Percentiles rank a stretch among this genome's conserved stretches.
Conservation (phyloP, 495 filamentous ascomycete genomes). For the Penicillium nucicola region DNA sequence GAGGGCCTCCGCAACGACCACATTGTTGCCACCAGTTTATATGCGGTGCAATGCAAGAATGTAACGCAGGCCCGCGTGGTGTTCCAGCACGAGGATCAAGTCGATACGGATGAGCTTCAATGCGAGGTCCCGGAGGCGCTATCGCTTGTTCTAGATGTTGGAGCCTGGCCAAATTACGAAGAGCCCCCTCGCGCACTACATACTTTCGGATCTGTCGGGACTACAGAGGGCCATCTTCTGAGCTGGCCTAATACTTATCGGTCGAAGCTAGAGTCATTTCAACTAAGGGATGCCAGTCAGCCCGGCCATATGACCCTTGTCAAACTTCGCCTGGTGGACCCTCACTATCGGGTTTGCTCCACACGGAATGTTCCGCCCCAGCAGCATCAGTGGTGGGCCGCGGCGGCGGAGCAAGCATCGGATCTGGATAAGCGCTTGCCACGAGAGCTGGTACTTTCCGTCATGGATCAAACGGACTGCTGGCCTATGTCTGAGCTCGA, state of each 20-base stretch:
- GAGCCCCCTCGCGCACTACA: neutral
- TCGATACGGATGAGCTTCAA: neutral
- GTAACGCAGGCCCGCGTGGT: constrained; percentile 2
- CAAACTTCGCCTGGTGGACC: constrained; percentile 9
- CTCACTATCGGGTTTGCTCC: constrained; percentile 13
- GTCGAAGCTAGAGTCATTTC: constrained; percentile 2
- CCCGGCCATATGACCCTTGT: neutral
- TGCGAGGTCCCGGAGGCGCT: neutral
- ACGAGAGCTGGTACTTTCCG: neutral
- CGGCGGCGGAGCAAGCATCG: neutral
- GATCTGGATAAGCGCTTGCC: neutral
- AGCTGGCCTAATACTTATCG: constrained; percentile 6
- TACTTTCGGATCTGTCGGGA: neutral
- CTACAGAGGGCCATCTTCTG: constrained; percentile 4
- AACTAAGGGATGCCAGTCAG: neutral
- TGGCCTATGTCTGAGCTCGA: neutral
- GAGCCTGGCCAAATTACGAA: neutral
- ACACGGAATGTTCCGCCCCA: constrained; percentile 13
- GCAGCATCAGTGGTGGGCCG: constrained; percentile 14
- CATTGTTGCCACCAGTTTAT: constrained; percentile 4
- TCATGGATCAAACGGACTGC: neutral
- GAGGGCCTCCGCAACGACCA: constrained; percentile 5
- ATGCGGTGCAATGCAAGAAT: constrained; percentile 1
- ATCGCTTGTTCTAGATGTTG: neutral
- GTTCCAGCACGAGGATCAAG: constrained; percentile 1